These are phyloP conservation scores for Bonia amplexicaulis DNA, from an alignment of 176 grass and related monocot genomes.

Conservation along the genomic window DNA sequence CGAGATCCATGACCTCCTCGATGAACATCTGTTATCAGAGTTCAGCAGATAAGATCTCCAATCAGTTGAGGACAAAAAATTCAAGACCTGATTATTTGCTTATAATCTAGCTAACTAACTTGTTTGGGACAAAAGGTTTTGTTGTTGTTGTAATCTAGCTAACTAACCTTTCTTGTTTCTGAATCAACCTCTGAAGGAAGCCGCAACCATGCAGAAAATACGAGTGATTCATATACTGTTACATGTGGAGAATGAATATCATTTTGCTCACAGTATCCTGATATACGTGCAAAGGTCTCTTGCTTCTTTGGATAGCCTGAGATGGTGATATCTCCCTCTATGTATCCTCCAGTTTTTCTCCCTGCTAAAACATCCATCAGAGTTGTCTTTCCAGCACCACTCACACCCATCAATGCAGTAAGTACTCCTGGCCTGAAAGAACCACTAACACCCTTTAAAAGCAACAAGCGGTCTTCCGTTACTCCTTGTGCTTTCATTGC, in stretches of 20 bases:
- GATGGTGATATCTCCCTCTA: constrained; percentile 72
- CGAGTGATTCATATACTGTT: constrained; percentile 71
- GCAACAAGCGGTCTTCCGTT: constrained; percentile 55
- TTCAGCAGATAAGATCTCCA: constrained; percentile 20
- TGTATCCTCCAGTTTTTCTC: constrained; percentile 82
- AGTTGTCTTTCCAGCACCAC: constrained; percentile 89
- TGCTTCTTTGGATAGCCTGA: constrained; percentile 90
- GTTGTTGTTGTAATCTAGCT: constrained; percentile 1
- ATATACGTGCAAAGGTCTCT: constrained; percentile 91
- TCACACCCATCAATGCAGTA: constrained; percentile 87
- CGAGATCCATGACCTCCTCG: constrained; percentile 88
- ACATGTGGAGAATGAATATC: constrained; percentile 93
- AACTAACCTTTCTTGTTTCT: constrained; percentile 61
- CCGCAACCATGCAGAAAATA: constrained; percentile 86
- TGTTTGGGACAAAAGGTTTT: not conserved
- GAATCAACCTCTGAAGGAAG: constrained; percentile 54
- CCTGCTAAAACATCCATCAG: constrained; percentile 94
- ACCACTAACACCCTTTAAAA: constrained; percentile 80
- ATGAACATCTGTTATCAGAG: constrained; percentile 68
- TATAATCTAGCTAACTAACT: constrained; percentile 46
- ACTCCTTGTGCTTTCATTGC: constrained; percentile 90
- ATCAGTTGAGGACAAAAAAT: constrained; percentile 17
- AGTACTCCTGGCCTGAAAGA: constrained; percentile 93
- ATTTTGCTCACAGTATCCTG: constrained; percentile 94
- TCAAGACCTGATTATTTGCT: constrained; percentile 6